Conservation (phyloP, 1,139 yeast species). For the Kurtzmaniella natalensis region DNA sequence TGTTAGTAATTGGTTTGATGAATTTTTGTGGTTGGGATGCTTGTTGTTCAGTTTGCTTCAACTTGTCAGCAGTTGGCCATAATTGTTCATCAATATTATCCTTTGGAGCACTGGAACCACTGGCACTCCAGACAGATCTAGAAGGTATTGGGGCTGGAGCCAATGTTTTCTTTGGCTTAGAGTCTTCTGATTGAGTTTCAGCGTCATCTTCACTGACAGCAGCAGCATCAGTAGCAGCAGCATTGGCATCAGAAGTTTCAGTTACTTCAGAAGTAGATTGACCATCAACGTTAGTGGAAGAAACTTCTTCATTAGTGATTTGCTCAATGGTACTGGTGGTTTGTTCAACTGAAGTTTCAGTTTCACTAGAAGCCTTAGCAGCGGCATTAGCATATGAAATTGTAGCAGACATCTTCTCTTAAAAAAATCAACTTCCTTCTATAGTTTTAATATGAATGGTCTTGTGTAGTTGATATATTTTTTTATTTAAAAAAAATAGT, state of each 20-base stretch:
- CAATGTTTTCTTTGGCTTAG: constrained; percentile 31
- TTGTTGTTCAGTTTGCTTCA: constrained; percentile 10
- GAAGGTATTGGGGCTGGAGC: constrained; percentile 79
- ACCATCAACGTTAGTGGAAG: neutral
- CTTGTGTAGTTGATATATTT: too few species aligned
- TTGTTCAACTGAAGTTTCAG: constrained; percentile 5
- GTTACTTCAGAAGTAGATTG: neutral
- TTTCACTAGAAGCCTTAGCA: constrained; percentile 24
- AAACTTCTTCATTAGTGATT: neutral
- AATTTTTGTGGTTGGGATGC: constrained; percentile 37
- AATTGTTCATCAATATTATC: constrained; percentile 40
- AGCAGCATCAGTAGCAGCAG: constrained; percentile 3
- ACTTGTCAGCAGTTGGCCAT: constrained; percentile 58
- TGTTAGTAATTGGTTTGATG: constrained; percentile 61
- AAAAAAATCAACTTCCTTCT: too few species aligned
- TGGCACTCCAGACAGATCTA: constrained; percentile 65
- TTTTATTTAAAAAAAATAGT: constrained; percentile 1
- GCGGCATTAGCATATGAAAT: constrained; percentile 41
- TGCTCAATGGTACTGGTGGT: constrained; percentile 1
- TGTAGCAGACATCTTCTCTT: constrained; percentile 14
- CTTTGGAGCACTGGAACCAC: constrained; percentile 21
- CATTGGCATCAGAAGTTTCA: neutral
- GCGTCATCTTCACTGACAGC: constrained; percentile 6
- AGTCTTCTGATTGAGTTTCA: constrained; percentile 3
- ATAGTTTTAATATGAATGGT: too few species aligned